These are phyloP conservation scores for Xeromyces bisporus DNA, from an alignment of 495 filamentous ascomycete genomes.

Conservation along the genomic window DNA sequence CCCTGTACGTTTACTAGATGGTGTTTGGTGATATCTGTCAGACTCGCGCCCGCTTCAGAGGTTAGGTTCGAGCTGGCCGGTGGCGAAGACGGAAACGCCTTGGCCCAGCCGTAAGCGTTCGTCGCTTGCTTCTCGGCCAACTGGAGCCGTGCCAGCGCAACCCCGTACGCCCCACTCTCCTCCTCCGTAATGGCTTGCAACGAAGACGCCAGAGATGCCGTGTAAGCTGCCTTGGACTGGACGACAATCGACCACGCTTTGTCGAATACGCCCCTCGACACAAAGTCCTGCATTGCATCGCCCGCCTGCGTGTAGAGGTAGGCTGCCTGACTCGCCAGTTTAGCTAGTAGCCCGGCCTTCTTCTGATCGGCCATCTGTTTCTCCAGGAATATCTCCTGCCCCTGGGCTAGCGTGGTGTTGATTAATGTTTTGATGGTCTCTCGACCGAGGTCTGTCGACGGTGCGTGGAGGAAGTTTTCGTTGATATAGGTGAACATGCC, in stretches of 20 bases:
- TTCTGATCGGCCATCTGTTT: slow-evolving; percentile 88
- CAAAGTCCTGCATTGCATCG: slow-evolving; percentile 86
- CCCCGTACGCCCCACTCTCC: slow-evolving; percentile 72
- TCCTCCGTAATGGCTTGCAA: slow-evolving; percentile 87
- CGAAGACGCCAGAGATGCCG: slow-evolving; percentile 78
- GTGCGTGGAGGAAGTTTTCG: slow-evolving; percentile 95
- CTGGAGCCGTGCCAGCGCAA: slow-evolving; percentile 70
- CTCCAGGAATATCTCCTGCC: slow-evolving; percentile 91
- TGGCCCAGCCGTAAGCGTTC: slow-evolving; percentile 61
- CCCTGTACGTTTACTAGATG: slow-evolving; percentile 70
- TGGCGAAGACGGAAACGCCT: slow-evolving; percentile 62
- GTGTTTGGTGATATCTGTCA: slow-evolving; percentile 69
- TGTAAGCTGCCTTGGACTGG: slow-evolving; percentile 75
- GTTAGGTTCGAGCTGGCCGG: slow-evolving; percentile 69
- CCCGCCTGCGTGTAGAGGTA: slow-evolving; percentile 74
- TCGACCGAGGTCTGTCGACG: slow-evolving; percentile 81
- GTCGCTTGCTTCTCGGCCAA: slow-evolving; percentile 58
- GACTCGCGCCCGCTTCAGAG: slow-evolving; percentile 52
- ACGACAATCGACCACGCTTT: slow-evolving; percentile 80
- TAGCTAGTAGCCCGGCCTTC: slow-evolving; percentile 82
- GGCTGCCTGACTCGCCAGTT: slow-evolving; percentile 77
- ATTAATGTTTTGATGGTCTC: slow-evolving; percentile 94
- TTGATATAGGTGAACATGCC: slow-evolving; percentile 99
- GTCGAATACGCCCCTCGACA: slow-evolving; percentile 81
- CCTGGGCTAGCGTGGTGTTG: slow-evolving; percentile 81